Percentiles rank a stretch among this genome's conserved stretches.
phyloP scores from a whole-genome alignment of 345 rosid species.

The Melaleuca alternifolia region DNA sequence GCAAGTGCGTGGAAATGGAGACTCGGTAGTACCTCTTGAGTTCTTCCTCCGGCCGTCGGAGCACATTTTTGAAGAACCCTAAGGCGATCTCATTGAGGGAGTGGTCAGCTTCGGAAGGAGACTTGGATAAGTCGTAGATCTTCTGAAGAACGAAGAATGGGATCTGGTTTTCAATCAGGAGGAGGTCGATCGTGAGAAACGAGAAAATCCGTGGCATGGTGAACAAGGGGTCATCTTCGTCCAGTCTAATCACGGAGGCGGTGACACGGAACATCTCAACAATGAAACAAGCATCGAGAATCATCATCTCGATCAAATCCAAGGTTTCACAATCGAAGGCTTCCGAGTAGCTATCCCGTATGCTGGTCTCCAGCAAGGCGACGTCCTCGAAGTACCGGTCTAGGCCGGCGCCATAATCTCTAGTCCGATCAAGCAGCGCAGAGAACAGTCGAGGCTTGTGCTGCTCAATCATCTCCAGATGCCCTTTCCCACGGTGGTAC shows the following conservation, averaged over 20 bases:
- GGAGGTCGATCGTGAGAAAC: neutral
- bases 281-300: neutral
- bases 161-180: neutral
- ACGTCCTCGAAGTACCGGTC: neutral
- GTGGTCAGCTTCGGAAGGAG: neutral
- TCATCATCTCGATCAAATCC: neutral
- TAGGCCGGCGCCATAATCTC: neutral
- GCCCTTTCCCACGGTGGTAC: neutral
- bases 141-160: neutral
- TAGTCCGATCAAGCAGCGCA: neutral
- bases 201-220: neutral
- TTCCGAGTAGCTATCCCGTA: neutral
- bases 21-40: neutral
- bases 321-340: neutral
- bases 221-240: neutral
- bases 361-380: accelerated
- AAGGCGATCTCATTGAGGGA: neutral
- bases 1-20: neutral
- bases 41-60: neutral
- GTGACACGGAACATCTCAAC: neutral
- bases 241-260: accelerated
- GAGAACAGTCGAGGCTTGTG: neutral
- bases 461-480: neutral
- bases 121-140: neutral
- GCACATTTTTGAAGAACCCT: neutral